A percentile compares a stretch with the other conserved stretches of the same genome.
Evolutionary conservation across 352 stramenopile genomes (phyloP).

Genomic region (Phytophthora colocasiae): DNA sequence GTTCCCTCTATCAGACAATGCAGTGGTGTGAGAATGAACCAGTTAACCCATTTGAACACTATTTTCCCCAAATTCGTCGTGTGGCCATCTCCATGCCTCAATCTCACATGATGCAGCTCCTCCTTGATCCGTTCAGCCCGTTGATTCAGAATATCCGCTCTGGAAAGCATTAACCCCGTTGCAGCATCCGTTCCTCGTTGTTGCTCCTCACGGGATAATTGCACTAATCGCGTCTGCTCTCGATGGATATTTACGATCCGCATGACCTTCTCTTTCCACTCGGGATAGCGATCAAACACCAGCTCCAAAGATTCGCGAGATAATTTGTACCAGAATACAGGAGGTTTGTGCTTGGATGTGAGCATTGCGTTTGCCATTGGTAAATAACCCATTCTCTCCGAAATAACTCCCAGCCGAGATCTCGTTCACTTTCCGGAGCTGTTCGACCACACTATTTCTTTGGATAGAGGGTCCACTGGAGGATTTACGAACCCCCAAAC

Average conservation of each 20-base stretch:
- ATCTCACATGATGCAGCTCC: constrained; percentile 20
- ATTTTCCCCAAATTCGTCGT: too few species aligned
- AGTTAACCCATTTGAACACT: constrained; percentile 17
- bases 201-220: constrained; percentile 28
- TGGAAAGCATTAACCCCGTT: constrained; percentile 17
- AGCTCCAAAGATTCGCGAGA: constrained; percentile 68
- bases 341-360: constrained; percentile 61
- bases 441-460: constrained; percentile 11
- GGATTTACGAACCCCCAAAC: constrained; percentile 16
- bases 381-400: constrained; percentile 70
- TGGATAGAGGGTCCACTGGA: constrained; percentile 12
- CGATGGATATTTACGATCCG: constrained; percentile 65
- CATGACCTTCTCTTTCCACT: constrained; percentile 75
- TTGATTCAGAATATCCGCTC: constrained; percentile 47
- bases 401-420: constrained; percentile 69
- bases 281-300: constrained; percentile 50
- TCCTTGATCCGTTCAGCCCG: constrained; percentile 34
- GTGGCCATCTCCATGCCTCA: constrained; percentile 9
- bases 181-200: constrained; percentile 8
- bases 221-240: constrained; percentile 53
- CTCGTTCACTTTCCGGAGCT: constrained; percentile 60
- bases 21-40: background rate
- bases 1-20: constrained; percentile 20
- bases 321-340: constrained; percentile 71
- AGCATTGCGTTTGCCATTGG: constrained; percentile 55